Evolutionary conservation across 768 basidiomycete genomes (phyloP), one percentile per base, ranked within the genome.

Genomic region (Brasilioporus rufonigricans): DNA sequence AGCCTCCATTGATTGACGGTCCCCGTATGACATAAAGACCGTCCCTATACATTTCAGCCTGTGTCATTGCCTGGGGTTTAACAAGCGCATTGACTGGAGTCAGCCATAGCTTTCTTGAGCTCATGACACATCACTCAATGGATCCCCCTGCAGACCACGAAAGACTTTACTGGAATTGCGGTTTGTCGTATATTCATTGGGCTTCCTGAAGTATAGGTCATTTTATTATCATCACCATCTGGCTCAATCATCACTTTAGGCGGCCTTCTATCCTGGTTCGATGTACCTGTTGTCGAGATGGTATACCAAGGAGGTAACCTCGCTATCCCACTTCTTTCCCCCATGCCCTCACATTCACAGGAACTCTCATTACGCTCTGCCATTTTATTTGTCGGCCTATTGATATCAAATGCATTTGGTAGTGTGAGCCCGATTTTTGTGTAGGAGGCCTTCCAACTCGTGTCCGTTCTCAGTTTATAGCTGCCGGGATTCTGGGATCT

Each of bases 371-470:
- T 87, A 52, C 80, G 86, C 33, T 79, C 80, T 3, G 83, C 84
- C 1, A 72, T 86, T 31, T 71, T 89, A 2, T 86, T 80, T 60
- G 76, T 75, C 16, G 85, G 86, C 2, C 62, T 84, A 9, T 71
- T 86, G 10, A 77, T 86, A 39, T 84, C 84, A 5, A 85, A 85
- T 63, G 85, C 87, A 6, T 86, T 87, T 59, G 85, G 86, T 43
- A 74, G 79, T 43, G 85, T 86, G 52, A 63, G 81, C 63, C 14
- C n/a, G 4, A 14, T 46, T 24, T 47, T 23, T 23, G 18, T 3
- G 12, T 16, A 12, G 3, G 16, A 5, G 7, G 16, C 2, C 19
- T 40, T 8, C 27, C 16, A 31, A 19, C 1, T 31, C 31, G 43
- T 43, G 29, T 24, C 10, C 13, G 10, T 26, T 24, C 19, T 19